Conservation (phyloP, 345 rosid species). For the Populus deltoides region DNA sequence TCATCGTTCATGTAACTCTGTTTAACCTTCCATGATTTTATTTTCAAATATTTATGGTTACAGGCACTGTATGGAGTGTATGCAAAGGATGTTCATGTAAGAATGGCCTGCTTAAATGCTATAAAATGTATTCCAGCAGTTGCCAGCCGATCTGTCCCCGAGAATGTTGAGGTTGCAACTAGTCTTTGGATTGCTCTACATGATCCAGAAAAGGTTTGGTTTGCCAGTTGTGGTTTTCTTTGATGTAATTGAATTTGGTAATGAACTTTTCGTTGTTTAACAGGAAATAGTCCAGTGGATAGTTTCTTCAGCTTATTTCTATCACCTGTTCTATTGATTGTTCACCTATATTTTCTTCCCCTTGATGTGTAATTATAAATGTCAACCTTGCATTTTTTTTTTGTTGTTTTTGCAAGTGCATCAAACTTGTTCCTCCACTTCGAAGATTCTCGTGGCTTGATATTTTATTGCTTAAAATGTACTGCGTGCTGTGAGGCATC, state of each 20-base stretch:
- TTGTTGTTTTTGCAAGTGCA: not conserved
- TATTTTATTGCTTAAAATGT: not conserved
- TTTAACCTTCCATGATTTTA: slow-evolving; percentile 5
- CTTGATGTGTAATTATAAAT: too few species aligned
- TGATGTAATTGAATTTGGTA: not conserved
- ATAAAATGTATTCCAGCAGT: slow-evolving; percentile 89
- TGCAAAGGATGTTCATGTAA: slow-evolving; percentile 88
- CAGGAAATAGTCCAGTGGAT: too few species aligned
- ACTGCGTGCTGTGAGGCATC: too few species aligned
- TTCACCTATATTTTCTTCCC: too few species aligned
- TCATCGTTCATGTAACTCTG: not conserved
- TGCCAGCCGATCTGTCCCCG: slow-evolving; percentile 65
- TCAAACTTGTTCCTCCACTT: not conserved
- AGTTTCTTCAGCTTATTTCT: not conserved
- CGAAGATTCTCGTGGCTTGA: not conserved
- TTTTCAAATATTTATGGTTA: slow-evolving; percentile 19
- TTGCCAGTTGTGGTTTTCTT: not conserved
- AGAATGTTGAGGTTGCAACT: slow-evolving; percentile 75
- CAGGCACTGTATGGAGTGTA: slow-evolving; percentile 94
- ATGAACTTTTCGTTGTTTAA: too few species aligned
- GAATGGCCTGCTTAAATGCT: slow-evolving; percentile 96
- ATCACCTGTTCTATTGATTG: not conserved
- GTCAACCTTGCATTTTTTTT: not conserved
- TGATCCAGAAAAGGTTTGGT: slow-evolving; percentile 88
- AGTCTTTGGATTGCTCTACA: slow-evolving; percentile 91